Evolutionary conservation across 2,329 filamentous ascomycete genomes (phyloP).

Genomic region (Fusarium tanahbumbuense): DNA sequence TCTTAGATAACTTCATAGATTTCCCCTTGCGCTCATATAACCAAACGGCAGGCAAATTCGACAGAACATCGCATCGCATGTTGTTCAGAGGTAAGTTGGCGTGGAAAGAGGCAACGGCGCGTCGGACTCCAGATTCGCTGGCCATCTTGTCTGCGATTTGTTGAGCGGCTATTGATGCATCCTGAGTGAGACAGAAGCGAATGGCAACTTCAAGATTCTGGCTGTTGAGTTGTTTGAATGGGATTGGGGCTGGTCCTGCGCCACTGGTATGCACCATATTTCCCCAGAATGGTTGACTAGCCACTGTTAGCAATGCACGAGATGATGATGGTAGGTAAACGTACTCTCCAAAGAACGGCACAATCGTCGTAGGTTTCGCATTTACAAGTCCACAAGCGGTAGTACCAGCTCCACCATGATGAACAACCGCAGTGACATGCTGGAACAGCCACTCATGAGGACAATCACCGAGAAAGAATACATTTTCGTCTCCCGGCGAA

Average conservation of each 20-base stretch:
- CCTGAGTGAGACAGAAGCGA: slow-evolving; percentile 8
- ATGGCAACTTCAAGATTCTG: slow-evolving; percentile 29
- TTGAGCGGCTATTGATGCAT: slow-evolving; percentile 20
- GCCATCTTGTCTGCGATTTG: slow-evolving; percentile 30
- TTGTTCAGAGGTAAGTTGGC: slow-evolving; percentile 35
- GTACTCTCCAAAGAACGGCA: slow-evolving; percentile 74
- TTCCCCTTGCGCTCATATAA: slow-evolving; percentile 5
- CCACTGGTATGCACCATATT: slow-evolving; percentile 30
- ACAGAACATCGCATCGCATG: slow-evolving; percentile 32
- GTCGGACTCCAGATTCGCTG: slow-evolving; percentile 25
- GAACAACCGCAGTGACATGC: slow-evolving; percentile 71
- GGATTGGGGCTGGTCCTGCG: slow-evolving; percentile 28
- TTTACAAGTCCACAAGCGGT: slow-evolving; percentile 77
- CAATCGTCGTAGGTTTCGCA: slow-evolving; percentile 75
- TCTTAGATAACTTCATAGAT: slow-evolving; percentile 27
- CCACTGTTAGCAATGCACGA: rapidly evolving
- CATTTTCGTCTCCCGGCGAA: slow-evolving; percentile 60
- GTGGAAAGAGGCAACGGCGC: slow-evolving; percentile 41
- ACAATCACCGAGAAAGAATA: slow-evolving; percentile 77
- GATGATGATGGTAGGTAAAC: rapidly evolving
- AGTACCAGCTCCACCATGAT: slow-evolving; percentile 79
- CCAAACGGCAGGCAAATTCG: slow-evolving; percentile 20
- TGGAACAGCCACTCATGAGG: slow-evolving; percentile 82
- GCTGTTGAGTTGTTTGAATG: slow-evolving; percentile 18
- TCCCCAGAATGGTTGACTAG: slow-evolving; percentile 37